Evolutionary conservation across 2,329 filamentous ascomycete species (phyloP).

Genomic region (Fusarium sarcochroum): DNA sequence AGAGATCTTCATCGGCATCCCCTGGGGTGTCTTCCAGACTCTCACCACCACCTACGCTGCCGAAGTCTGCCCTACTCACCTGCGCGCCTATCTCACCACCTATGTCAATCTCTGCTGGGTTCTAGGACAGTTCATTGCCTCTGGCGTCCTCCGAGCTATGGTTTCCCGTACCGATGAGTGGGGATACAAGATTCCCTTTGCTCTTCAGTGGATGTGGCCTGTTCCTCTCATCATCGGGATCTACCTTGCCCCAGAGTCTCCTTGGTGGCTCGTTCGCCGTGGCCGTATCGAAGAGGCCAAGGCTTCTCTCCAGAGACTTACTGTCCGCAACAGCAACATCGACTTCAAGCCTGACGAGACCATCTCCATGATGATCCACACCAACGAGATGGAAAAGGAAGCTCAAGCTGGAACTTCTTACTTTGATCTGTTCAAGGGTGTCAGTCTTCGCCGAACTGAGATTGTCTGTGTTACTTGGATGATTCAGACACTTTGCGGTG

Average conservation of each 20-base stretch:
- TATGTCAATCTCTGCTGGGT: constrained; percentile 67
- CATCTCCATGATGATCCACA: constrained; percentile 66
- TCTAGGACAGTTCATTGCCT: constrained; percentile 62
- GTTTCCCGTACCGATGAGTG: constrained; percentile 56
- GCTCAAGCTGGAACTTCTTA: constrained; percentile 59
- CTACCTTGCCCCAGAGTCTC: constrained; percentile 63
- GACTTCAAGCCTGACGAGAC: constrained; percentile 59
- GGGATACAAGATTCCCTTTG: constrained; percentile 65
- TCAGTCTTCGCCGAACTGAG: constrained; percentile 62
- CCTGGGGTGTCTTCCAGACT: constrained; percentile 64
- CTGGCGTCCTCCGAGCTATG: constrained; percentile 60
- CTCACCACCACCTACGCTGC: constrained; percentile 64
- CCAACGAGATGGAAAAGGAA: constrained; percentile 63
- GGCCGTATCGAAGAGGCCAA: constrained; percentile 58
- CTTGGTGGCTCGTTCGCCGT: constrained; percentile 64
- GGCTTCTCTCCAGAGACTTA: constrained; percentile 57
- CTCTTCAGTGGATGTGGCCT: constrained; percentile 65
- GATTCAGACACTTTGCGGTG: constrained; percentile 58
- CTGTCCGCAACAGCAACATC: constrained; percentile 53
- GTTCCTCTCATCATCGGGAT: constrained; percentile 60
- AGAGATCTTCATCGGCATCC: constrained; percentile 63
- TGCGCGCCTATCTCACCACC: constrained; percentile 64
- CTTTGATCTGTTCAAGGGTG: constrained; percentile 62
- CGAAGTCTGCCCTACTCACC: constrained; percentile 60
- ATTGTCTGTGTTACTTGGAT: constrained; percentile 62